Conservation (phyloP, 2,329 filamentous ascomycete genomes). For the Thelonectria rubi region DNA sequence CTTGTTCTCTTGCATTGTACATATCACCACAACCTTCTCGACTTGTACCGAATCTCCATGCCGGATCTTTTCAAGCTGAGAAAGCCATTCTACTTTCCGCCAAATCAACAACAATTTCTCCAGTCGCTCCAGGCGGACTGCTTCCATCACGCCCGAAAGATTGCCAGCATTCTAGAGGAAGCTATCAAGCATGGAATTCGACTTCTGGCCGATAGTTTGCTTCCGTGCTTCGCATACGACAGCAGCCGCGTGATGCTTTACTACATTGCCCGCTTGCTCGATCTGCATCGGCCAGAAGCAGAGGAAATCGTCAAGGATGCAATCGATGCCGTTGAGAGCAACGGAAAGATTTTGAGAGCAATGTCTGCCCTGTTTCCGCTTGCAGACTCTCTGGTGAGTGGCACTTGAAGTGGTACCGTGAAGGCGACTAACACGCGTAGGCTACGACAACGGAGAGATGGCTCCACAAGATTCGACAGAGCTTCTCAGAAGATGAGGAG, state of each 20-base stretch:
- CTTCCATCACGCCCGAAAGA: constrained; percentile 51
- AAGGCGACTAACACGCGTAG: constrained; percentile 30
- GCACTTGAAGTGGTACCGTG: too few relatives aligned
- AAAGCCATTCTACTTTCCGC: constrained; percentile 51
- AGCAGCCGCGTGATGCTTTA: constrained; percentile 59
- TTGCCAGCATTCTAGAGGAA: constrained; percentile 51
- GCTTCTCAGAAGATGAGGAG: constrained; percentile 39
- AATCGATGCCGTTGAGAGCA: constrained; percentile 52
- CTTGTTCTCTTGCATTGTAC: constrained; percentile 57
- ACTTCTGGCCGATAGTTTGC: constrained; percentile 54
- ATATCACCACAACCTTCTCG: constrained; percentile 56
- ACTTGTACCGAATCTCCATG: constrained; percentile 58
- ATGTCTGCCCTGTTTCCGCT: constrained; percentile 52
- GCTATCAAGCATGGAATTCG: constrained; percentile 52
- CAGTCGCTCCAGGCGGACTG: constrained; percentile 49
- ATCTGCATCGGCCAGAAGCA: constrained; percentile 48
- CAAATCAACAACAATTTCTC: constrained; percentile 50
- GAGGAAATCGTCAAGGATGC: constrained; percentile 50
- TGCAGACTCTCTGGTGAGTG: constrained; percentile 50
- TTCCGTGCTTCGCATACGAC: constrained; percentile 58
- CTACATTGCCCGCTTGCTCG: constrained; percentile 55
- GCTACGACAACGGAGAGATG: constrained; percentile 52
- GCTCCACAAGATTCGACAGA: constrained; percentile 50
- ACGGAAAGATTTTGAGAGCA: constrained; percentile 48
- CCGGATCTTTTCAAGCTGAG: constrained; percentile 55